Evolutionary conservation across 768 basidiomycete genomes (phyloP), one percentile per base, ranked within the genome.

Genomic region (Tulasnella sp.): DNA sequence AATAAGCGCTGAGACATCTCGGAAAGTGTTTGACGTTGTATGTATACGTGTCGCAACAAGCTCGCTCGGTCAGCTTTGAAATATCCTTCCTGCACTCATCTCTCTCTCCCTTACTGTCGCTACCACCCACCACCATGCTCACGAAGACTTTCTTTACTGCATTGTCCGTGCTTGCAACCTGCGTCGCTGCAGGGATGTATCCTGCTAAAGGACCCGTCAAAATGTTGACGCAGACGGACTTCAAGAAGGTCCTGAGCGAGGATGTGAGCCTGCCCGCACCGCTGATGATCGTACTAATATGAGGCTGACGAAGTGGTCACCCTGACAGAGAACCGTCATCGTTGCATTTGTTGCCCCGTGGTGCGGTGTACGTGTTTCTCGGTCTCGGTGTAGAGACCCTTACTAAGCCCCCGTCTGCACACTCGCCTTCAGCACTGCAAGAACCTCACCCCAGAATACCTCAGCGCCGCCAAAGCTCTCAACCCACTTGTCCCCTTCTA

Each of bases 291-390:
- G n/a, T 31, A 71, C 31, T 68, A 71, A 37, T 2, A 22, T 15
- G 29, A 31, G 14, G 25, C n/a, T 78, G 64, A 75, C 58, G 54
- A 22, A 22, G 5, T 3, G 6, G 36, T 34, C 31, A 12, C 22
- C 17, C 8, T 14, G 68, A 12, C 79, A 94, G 93, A 85, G 88
- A 83, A 91, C 93, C 39, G 88, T 86, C 78, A 82, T 96, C 81
- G 91, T 97, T 22, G 96, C 94, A 1, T 97, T 96, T 81, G 91
- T 96, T 15, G 96, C 96, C n/a, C 93, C 94, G 3, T 97, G 95
- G 96, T 95, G 93, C 81, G 93, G 92, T 79, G 92, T 93, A 82
- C 81, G 91, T 84, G 25, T 19, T 64, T 64, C 11, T 5, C 7
- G 12, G 22, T 17, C 25, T 64, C 31, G 29, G 58, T 64, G 58